These are phyloP conservation scores for Candida pseudoviswanathii DNA, from an alignment of 1,139 yeast species.

Conservation along the genomic window DNA sequence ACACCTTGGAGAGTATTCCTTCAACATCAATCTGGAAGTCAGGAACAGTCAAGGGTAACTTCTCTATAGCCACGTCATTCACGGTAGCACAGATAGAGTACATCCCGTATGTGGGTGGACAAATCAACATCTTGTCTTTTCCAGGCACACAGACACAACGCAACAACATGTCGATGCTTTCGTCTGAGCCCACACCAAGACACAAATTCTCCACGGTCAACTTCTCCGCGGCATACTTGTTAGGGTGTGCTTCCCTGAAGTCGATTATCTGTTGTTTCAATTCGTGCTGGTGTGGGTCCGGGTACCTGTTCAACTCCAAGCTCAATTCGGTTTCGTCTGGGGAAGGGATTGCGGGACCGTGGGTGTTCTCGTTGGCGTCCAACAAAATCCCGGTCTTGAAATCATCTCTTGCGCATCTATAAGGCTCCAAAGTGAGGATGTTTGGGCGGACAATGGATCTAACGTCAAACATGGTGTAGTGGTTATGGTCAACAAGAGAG, in stretches of 20 bases:
- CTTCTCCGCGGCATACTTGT: constrained; percentile 20
- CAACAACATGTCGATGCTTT: constrained; percentile 85
- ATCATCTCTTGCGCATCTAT: constrained; percentile 95
- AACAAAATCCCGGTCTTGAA: constrained; percentile 81
- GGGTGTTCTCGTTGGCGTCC: constrained; percentile 96
- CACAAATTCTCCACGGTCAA: constrained; percentile 73
- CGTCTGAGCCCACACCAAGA: constrained; percentile 97
- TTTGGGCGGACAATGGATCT: constrained; percentile 77
- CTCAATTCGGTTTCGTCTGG: constrained; percentile 26
- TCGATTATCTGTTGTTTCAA: constrained; percentile 72
- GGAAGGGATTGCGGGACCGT: constrained; percentile 71
- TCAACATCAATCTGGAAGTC: constrained; percentile 69
- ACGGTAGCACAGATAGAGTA: constrained; percentile 87
- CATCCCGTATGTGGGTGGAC: constrained; percentile 99
- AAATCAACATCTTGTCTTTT: constrained; percentile 73
- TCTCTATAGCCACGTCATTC: constrained; percentile 78
- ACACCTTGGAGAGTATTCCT: constrained; percentile 54
- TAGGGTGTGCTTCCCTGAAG: constrained; percentile 63
- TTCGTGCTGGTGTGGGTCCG: constrained; percentile 92
- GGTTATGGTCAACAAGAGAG: background rate
- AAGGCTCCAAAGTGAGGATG: constrained; percentile 78
- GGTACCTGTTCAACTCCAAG: constrained; percentile 80
- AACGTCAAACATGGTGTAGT: constrained; percentile 47
- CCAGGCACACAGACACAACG: constrained; percentile 86
- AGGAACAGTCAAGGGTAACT: constrained; percentile 61